Evolutionary conservation across 768 basidiomycete genomes (phyloP).

Genomic region (Fomitopsis serialis): DNA sequence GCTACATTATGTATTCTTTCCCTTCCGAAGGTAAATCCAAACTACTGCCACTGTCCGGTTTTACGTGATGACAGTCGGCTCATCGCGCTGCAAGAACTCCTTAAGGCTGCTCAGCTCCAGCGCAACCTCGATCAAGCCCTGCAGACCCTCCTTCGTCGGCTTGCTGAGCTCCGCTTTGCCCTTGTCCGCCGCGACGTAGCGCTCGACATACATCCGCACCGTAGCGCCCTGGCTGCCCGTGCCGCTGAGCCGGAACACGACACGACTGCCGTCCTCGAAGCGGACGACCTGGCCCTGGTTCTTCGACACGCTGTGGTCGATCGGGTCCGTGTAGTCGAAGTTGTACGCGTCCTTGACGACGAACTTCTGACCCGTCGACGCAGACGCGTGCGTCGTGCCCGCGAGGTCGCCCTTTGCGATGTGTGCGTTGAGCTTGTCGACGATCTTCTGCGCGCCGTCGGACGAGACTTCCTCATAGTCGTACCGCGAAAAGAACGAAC

Average conservation of each 20-base stretch:
- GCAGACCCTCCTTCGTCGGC: slow-evolving; percentile 83
- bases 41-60: background rate
- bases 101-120: slow-evolving; percentile 79
- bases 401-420: slow-evolving; percentile 66
- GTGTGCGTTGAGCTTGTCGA: slow-evolving; percentile 67
- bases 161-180: slow-evolving; percentile 65
- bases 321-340: slow-evolving; percentile 98
- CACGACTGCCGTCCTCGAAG: slow-evolving; percentile 88
- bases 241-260: slow-evolving; percentile 94
- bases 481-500: slow-evolving; percentile 97
- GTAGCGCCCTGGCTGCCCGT: slow-evolving; percentile 97
- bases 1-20: background rate
- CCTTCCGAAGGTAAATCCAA: background rate
- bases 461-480: slow-evolving; percentile 98
- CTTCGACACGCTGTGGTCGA: slow-evolving; percentile 86
- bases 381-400: slow-evolving; percentile 61
- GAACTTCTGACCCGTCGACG: slow-evolving; percentile 65
- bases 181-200: slow-evolving; percentile 71
- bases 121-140: slow-evolving; percentile 95
- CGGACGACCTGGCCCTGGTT: slow-evolving; percentile 95
- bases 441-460: slow-evolving; percentile 82
- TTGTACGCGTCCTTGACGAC: slow-evolving; percentile 72
- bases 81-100: slow-evolving; percentile 77
- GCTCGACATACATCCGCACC: slow-evolving; percentile 93
- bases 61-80: slow-evolving; percentile 92